Conservation (phyloP, 805 yeast genomes). For the Metschnikowia kunwiensis region DNA sequence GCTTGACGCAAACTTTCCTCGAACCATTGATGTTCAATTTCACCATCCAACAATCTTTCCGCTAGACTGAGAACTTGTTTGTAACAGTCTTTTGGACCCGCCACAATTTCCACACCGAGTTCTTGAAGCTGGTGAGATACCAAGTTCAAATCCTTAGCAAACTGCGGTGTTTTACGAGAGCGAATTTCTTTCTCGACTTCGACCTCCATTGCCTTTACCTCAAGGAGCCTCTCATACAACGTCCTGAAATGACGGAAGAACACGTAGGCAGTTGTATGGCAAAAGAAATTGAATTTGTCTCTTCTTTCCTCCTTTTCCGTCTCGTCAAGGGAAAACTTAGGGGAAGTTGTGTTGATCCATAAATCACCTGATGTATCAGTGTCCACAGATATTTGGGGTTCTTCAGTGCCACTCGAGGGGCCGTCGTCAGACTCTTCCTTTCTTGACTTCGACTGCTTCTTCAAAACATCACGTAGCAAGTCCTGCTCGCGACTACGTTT, state of each 20-base stretch:
- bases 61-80: conserved; percentile 73
- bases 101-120: conserved; percentile 65
- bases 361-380: conserved; percentile 39
- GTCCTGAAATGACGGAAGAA: conserved; percentile 84
- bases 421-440: conserved; percentile 35
- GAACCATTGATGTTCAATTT: conserved; percentile 88
- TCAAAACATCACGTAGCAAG: conserved; percentile 57
- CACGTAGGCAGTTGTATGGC: conserved; percentile 83
- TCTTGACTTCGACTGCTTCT: conserved; percentile 44
- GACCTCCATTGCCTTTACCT: conserved; percentile 68
- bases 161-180: conserved; percentile 59
- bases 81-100: conserved; percentile 62
- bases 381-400: conserved; percentile 29
- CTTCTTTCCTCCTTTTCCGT: conserved; percentile 36
- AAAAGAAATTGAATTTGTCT: conserved; percentile 71
- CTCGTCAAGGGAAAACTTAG: conserved; percentile 27
- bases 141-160: conserved; percentile 84
- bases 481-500: conserved; percentile 55
- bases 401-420: conserved; percentile 33
- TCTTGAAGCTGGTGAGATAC: conserved; percentile 78
- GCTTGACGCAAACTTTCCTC: conserved; percentile 96
- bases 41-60: conserved; percentile 79
- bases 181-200: conserved; percentile 72
- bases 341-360: conserved; percentile 41
- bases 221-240: conserved; percentile 73